A percentile compares a stretch with the other conserved stretches of the same genome.
These are phyloP conservation scores for Trichoderma sp. DNA, from an alignment of 2,329 filamentous ascomycete species.

Conservation along the genomic window DNA sequence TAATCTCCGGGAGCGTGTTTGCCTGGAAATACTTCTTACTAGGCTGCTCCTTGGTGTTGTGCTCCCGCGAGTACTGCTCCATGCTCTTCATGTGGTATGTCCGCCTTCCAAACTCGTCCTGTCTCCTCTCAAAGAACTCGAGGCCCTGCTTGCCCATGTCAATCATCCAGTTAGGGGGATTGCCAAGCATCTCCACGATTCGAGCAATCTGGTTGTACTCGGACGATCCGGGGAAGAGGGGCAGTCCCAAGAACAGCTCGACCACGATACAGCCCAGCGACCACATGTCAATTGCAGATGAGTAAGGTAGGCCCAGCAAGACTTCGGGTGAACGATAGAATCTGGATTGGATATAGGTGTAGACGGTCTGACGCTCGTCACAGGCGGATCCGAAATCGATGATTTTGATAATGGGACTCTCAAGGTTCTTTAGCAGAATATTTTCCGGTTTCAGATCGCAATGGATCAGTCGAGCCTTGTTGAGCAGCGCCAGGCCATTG, in stretches of 20 bases:
- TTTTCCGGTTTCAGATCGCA: slow-evolving; percentile 99
- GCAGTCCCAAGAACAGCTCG: slow-evolving; percentile 91
- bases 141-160: slow-evolving; percentile 98
- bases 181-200: slow-evolving; percentile 96
- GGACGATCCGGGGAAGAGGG: slow-evolving; percentile 93
- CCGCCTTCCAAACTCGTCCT: slow-evolving; percentile 88
- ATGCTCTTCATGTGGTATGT: slow-evolving; percentile 93
- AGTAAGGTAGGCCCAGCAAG: slow-evolving; percentile 91
- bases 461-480: slow-evolving; percentile 95
- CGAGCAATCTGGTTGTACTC: slow-evolving; percentile 98
- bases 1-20: slow-evolving; percentile 91
- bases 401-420: slow-evolving; percentile 99
- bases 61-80: slow-evolving; percentile 96
- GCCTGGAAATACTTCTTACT: slow-evolving; percentile 99
- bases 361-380: slow-evolving; percentile 96
- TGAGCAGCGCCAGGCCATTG: slow-evolving; percentile 86
- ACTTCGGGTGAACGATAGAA: slow-evolving; percentile 98
- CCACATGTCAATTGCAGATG: slow-evolving; percentile 99
- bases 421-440: slow-evolving; percentile 94
- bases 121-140: slow-evolving; percentile 92
- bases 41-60: slow-evolving; percentile 94
- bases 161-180: slow-evolving; percentile 98
- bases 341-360: slow-evolving; percentile 97
- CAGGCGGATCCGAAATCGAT: slow-evolving; percentile 99
- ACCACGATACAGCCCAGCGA: slow-evolving; percentile 98